Percentiles rank a stretch among this genome's conserved stretches.
These are phyloP conservation scores for Plectranthus barbatus DNA, from an alignment of 257 asterid genomes.

Conservation along the genomic window DNA sequence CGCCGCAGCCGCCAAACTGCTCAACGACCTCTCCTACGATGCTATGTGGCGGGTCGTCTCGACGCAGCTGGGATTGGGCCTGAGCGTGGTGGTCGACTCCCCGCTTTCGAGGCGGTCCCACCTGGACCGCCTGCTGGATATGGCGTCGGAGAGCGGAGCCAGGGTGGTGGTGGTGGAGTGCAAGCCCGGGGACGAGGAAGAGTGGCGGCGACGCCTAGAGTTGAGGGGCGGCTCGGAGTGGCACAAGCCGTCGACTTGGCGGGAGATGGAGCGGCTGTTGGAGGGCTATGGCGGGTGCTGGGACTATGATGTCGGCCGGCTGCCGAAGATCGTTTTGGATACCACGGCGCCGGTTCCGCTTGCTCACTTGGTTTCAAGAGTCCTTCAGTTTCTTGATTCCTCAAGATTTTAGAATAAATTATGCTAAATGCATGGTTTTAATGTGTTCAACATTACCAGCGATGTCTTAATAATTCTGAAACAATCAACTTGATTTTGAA, in stretches of 20 bases:
- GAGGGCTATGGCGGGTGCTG: constrained; percentile 60
- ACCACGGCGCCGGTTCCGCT: constrained; percentile 35
- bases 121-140: constrained; percentile 34
- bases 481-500: no score
- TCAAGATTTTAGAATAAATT: no score
- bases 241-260: constrained; percentile 69
- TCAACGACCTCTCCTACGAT: constrained; percentile 62
- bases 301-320: constrained; percentile 62
- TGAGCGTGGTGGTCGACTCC: constrained; percentile 50
- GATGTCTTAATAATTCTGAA: no score
- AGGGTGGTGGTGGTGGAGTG: constrained; percentile 49
- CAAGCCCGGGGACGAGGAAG: constrained; percentile 40
- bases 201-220: constrained; percentile 69
- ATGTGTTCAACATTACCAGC: no score
- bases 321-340: constrained; percentile 51
- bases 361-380: no score
- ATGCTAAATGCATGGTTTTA: no score
- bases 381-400: no score
- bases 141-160: constrained; percentile 26
- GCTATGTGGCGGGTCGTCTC: constrained; percentile 50
- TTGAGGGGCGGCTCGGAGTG: constrained; percentile 39
- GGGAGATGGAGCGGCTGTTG: constrained; percentile 55
- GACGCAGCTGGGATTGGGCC: constrained; percentile 49
- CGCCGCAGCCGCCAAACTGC: constrained; percentile 25
- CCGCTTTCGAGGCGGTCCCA: constrained; percentile 52